Base-by-base conservation (phyloP, 225 moss, liverwort and hornwort genomes). In the Takakia lepidozioides region DNA sequence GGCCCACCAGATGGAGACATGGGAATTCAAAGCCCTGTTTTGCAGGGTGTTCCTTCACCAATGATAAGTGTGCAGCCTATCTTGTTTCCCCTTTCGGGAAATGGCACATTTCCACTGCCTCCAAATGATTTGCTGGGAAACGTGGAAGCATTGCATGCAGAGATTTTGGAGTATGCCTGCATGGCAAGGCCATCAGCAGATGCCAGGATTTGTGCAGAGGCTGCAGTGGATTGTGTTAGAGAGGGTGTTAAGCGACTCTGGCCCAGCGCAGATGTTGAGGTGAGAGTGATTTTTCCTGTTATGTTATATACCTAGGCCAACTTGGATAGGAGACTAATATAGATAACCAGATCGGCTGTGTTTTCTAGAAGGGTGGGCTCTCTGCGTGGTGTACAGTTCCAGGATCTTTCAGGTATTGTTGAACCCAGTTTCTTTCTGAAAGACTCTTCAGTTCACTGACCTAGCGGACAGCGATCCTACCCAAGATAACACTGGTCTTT, bases 211-310 rank as follows among this genome's bases (percentile, higher is more conserved):
- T 83, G 78, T 55, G 98, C 98, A 43, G 87, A 91, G 71, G 73
- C 72, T 42, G 98, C 98, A 48, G 87, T 98, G 29, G 83, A 85
- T 25, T 87, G 91, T 58, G 91, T 98, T 27, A 71, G 98, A 51
- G 69, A 74, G 30, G 75, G 82, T 58, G 91, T 98, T 5, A 98
- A 79, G 76, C 68, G 65, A 35, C 70, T 91, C 18, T 98, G 98
- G 98, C 70, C 87, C 29, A 75, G 65, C 49, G 98, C 91, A 8
- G 87, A 98, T 52, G 98, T 98, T 46, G 98, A 98, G 91, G 98
- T 98, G 70, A 34, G 69, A 17, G 34, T 53, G 28, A 1, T n/a
- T n/a, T n/a, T n/a, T n/a, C n/a, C n/a, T n/a, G n/a, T n/a, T n/a
- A n/a, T n/a, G n/a, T n/a, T n/a, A n/a, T n/a, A n/a, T n/a, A n/a